Conservation (phyloP, 2,329 filamentous ascomycete species). For the Penicillium corylophilum region DNA sequence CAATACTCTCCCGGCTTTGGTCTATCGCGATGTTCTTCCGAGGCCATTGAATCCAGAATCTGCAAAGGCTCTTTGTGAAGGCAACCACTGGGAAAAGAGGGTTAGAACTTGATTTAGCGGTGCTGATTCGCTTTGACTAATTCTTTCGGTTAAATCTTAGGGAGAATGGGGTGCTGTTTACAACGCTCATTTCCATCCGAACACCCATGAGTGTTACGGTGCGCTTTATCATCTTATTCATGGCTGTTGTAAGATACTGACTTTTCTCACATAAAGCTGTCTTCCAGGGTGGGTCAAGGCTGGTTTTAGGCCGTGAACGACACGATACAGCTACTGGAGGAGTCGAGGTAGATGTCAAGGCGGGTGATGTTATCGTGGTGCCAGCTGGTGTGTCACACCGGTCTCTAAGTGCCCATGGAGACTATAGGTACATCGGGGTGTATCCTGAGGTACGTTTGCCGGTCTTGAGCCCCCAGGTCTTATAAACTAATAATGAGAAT, state of each 20-base stretch:
- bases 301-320: neutral
- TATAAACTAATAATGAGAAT: neutral
- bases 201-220: neutral
- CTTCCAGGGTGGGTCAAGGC: neutral
- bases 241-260: neutral
- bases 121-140: neutral
- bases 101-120: neutral
- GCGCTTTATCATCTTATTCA: neutral
- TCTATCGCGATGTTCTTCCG: neutral
- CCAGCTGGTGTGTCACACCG: constrained; percentile 6
- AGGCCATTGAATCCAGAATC: neutral
- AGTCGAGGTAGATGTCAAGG: constrained; percentile 5
- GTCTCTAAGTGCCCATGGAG: neutral
- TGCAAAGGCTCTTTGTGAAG: neutral
- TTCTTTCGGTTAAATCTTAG: neutral
- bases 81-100: neutral
- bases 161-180: neutral
- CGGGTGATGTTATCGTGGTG: constrained; percentile 5
- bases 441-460: neutral
- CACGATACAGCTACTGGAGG: neutral
- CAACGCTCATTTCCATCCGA: neutral
- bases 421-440: neutral
- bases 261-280: neutral
- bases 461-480: neutral
- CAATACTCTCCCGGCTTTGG: neutral